Percentiles rank a stretch among this genome's conserved stretches.
Evolutionary conservation across 495 filamentous ascomycete species (phyloP).

Genomic region (Neurospora terricola): DNA sequence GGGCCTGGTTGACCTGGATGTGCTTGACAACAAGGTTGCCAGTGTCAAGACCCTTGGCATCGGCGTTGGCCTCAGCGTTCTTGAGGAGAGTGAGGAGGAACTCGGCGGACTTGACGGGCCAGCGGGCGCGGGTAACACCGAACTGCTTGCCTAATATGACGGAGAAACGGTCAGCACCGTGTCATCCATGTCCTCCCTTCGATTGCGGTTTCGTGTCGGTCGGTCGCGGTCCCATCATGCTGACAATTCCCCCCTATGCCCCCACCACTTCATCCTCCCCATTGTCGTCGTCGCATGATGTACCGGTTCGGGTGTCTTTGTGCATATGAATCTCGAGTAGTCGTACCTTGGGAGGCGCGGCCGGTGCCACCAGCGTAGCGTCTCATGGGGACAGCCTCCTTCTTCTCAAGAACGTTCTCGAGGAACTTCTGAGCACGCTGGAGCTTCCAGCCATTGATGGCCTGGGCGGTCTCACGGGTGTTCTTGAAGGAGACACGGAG

Average conservation of each 20-base stretch:
- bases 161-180: conserved; percentile 19
- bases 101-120: conserved; percentile 98
- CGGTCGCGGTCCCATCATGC: background rate
- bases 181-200: background rate
- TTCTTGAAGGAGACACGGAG: conserved; percentile 99
- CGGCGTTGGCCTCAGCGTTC: conserved; percentile 99
- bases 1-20: conserved; percentile 99
- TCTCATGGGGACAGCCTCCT: conserved; percentile 94
- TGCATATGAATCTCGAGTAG: conserved; percentile 1
- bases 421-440: conserved; percentile 88
- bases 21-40: conserved; percentile 94
- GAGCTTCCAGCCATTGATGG: conserved; percentile 98
- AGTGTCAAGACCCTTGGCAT: conserved; percentile 97
- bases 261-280: background rate
- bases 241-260: background rate
- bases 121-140: conserved; percentile 93
- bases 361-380: conserved; percentile 91
- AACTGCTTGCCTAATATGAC: conserved; percentile 79
- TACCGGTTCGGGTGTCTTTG: background rate
- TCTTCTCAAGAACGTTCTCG: conserved; percentile 90
- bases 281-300: background rate
- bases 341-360: conserved; percentile 91
- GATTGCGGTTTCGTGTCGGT: background rate
- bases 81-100: conserved; percentile 94
- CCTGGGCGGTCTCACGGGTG: conserved; percentile 97